phyloP scores from a whole-genome alignment of 495 filamentous ascomycete genomes.

The Schizothecium vesticola region DNA sequence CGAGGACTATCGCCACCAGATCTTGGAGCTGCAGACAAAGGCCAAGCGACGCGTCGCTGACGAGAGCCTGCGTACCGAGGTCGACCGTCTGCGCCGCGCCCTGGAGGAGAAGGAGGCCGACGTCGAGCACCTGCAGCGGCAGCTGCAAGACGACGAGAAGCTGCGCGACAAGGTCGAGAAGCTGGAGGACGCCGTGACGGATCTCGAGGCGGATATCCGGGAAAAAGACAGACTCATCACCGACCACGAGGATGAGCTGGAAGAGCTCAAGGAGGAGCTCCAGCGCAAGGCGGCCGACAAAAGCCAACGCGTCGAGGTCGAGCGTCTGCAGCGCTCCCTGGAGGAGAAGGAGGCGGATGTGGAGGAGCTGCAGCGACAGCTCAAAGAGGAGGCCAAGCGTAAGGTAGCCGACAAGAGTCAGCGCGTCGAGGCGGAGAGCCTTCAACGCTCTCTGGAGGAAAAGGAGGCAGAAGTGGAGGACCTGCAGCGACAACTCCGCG shows the following conservation, averaged over 20 bases:
- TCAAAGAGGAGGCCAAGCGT: slow-evolving; percentile 62
- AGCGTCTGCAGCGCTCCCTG: slow-evolving; percentile 39
- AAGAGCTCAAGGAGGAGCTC: slow-evolving; percentile 51
- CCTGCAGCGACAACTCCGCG: slow-evolving; percentile 46
- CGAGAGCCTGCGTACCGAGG: not conserved
- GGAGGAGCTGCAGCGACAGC: not conserved
- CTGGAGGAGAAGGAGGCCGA: not conserved
- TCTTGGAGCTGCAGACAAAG: slow-evolving; percentile 58
- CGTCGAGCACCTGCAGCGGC: not conserved
- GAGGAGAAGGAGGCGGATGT: not conserved
- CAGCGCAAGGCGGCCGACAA: slow-evolving; percentile 67
- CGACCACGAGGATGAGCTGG: not conserved
- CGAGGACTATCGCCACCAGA: slow-evolving; percentile 69
- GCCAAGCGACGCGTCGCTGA: not conserved
- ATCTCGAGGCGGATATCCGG: not conserved
- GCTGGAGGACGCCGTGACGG: not conserved
- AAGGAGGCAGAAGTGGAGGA: slow-evolving; percentile 52
- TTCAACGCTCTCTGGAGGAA: slow-evolving; percentile 47
- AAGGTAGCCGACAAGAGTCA: slow-evolving; percentile 62
- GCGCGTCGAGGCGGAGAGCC: slow-evolving; percentile 52
- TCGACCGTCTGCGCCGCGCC: not conserved
- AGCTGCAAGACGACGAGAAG: not conserved
- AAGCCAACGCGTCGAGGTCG: slow-evolving; percentile 55
- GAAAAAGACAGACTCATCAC: not conserved
- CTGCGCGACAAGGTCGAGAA: not conserved